A percentile compares a stretch with the other conserved stretches of the same genome.
phyloP scores from a whole-genome alignment of 441 rosid genomes.

The Monsonia emarginata region DNA sequence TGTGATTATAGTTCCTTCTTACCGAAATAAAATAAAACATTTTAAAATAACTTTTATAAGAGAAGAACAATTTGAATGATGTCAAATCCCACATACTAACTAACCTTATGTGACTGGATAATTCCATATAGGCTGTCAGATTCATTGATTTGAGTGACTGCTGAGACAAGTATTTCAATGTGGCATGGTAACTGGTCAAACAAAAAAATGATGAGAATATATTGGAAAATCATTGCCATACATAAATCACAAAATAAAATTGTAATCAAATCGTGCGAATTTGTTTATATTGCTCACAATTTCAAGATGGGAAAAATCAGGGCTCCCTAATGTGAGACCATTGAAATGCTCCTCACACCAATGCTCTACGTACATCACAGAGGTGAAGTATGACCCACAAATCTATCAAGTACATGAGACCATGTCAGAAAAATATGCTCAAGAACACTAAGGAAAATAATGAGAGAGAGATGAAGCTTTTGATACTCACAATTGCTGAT shows the following conservation, averaged over 20 bases:
- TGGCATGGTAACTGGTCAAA: conserved; percentile 59
- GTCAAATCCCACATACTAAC: conserved; percentile 16
- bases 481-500: conserved; percentile 70
- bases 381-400: conserved; percentile 80
- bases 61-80: no score
- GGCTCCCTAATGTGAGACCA: conserved; percentile 63
- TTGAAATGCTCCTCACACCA: conserved; percentile 93
- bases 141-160: conserved; percentile 83
- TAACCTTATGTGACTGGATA: conserved; percentile 78
- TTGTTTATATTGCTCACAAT: conserved; percentile 38
- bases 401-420: conserved; percentile 33
- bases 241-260: background rate
- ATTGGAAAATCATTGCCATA: conserved; percentile 3
- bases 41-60: background rate
- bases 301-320: conserved; percentile 82
- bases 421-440: conserved; percentile 13
- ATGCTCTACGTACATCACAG: conserved; percentile 82
- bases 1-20: background rate
- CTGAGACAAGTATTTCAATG: conserved; percentile 75
- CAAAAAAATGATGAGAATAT: conserved; percentile 6
- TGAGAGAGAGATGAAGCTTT: background rate
- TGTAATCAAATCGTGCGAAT: background rate
- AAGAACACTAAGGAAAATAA: conserved; percentile 1
- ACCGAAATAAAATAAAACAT: background rate
- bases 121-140: conserved; percentile 95